phyloP scores from a whole-genome alignment of 2,329 filamentous ascomycete species.

The Aspergillus amoenus region DNA sequence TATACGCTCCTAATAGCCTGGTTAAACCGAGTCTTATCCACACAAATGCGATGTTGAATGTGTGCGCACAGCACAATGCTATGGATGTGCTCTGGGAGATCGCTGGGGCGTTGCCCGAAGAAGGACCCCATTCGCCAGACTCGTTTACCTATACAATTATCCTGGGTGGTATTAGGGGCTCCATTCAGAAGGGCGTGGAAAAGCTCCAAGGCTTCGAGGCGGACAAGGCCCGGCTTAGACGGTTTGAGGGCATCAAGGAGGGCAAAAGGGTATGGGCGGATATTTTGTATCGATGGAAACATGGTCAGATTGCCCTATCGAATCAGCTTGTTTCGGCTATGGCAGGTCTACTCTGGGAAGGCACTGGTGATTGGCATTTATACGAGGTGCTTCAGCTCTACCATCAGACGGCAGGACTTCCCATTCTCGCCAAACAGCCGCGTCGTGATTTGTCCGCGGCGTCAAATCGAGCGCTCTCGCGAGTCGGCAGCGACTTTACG shows the following conservation, averaged over 20 bases:
- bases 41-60: constrained; percentile 81
- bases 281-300: constrained; percentile 71
- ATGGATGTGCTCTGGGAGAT: constrained; percentile 80
- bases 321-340: constrained; percentile 78
- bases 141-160: constrained; percentile 77
- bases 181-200: constrained; percentile 34
- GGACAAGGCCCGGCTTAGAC: constrained; percentile 27
- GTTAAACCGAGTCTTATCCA: constrained; percentile 77
- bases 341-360: constrained; percentile 72
- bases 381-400: constrained; percentile 72
- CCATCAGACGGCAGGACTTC: constrained; percentile 78
- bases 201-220: constrained; percentile 31
- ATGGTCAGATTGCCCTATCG: constrained; percentile 69
- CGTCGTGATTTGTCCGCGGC: background rate
- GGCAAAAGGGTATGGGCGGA: constrained; percentile 79
- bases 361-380: constrained; percentile 60
- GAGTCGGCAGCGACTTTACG: background rate
- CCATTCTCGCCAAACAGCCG: constrained; percentile 39
- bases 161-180: constrained; percentile 68
- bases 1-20: constrained; percentile 45
- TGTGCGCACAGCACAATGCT: constrained; percentile 72
- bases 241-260: constrained; percentile 55
- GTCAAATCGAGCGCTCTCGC: background rate
- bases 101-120: constrained; percentile 67
- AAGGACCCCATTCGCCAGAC: constrained; percentile 64